phyloP scores from a whole-genome alignment of 2,329 filamentous ascomycete species.

The Diaporthe destruens region DNA sequence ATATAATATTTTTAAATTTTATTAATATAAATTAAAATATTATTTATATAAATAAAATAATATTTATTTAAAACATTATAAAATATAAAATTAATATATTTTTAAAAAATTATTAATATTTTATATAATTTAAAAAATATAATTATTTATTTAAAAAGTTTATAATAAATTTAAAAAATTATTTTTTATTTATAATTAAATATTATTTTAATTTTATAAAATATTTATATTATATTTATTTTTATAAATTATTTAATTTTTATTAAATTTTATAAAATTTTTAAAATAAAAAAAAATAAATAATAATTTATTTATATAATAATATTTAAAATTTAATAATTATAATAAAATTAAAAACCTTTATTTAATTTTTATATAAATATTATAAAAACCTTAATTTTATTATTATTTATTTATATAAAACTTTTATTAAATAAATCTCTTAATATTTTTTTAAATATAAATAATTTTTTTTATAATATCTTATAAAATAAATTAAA shows the following conservation, averaged over 20 bases:
- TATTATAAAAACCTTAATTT: background rate
- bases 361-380: no score
- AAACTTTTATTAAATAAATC: background rate
- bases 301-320: no score
- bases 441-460: background rate
- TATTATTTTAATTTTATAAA: background rate
- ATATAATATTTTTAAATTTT: background rate
- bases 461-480: background rate
- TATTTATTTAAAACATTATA: background rate
- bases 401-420: background rate
- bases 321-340: no score
- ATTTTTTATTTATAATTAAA: background rate
- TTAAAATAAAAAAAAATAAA: no score
- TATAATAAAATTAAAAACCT: no score
- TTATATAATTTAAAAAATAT: background rate
- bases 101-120: background rate
- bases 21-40: background rate
- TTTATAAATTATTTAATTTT: no score
- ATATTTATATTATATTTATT: no score
- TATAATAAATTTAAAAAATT: background rate
- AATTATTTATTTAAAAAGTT: background rate
- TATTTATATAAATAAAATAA: background rate
- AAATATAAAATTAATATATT: background rate
- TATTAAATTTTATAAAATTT: no score
- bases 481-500: background rate